phyloP scores from a whole-genome alignment of 1,284 basidiomycete species.

The Xerocomus minutiporus region DNA sequence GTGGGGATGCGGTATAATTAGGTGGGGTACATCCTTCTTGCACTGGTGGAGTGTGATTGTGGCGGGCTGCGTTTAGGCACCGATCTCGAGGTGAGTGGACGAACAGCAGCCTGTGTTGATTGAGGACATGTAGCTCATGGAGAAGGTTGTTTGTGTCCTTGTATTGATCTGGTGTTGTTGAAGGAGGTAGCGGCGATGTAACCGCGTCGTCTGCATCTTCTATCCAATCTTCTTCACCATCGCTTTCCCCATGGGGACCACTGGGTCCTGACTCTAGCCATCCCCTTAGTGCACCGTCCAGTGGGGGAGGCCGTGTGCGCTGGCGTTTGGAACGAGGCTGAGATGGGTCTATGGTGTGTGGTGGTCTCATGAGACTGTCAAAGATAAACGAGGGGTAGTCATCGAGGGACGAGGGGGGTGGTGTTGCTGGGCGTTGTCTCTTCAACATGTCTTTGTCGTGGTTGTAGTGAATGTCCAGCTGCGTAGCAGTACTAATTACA shows the following conservation, averaged over 20 bases:
- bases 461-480: constrained; percentile 1
- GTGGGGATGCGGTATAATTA: constrained; percentile 2
- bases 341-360: constrained; percentile 22
- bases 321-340: constrained; percentile 39
- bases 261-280: constrained; percentile 33
- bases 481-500: constrained; percentile 4
- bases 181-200: constrained; percentile 1
- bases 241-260: constrained; percentile 19
- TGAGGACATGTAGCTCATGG: constrained; percentile 61
- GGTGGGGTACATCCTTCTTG: constrained; percentile 5
- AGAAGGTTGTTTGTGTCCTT: constrained; percentile 57
- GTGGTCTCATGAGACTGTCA: constrained; percentile 23
- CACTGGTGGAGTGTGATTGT: neutral
- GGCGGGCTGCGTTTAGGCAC: neutral
- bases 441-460: constrained; percentile 53
- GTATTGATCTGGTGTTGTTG: constrained; percentile 38
- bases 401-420: constrained; percentile 41
- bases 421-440: constrained; percentile 54
- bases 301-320: constrained; percentile 43
- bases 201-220: constrained; percentile 25
- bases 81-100: constrained; percentile 21
- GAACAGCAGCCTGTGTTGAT: constrained; percentile 56
- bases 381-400: constrained; percentile 31
- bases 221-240: constrained; percentile 36
- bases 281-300: constrained; percentile 43